These are phyloP conservation scores for Salix suchowensis DNA, from an alignment of 345 rosid species.

Conservation along the genomic window DNA sequence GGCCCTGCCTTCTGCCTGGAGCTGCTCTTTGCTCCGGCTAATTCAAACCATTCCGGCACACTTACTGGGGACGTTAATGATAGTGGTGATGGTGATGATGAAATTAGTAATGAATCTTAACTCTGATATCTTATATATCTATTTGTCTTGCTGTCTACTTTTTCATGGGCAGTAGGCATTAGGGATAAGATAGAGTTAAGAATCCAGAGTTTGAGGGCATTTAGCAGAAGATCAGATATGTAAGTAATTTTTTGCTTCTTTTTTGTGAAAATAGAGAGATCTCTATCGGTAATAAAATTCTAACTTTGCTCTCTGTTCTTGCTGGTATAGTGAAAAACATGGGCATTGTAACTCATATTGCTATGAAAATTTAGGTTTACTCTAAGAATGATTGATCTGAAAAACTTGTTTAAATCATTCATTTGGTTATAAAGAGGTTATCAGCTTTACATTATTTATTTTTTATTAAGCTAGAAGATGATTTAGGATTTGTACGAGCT, in stretches of 20 bases:
- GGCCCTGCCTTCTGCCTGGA: conserved; percentile 84
- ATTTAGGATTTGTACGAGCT: not conserved
- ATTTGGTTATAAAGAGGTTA: no score
- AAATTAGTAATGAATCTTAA: not conserved
- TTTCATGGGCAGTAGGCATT: conserved; percentile 7
- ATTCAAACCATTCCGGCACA: conserved; percentile 25
- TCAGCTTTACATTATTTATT: not conserved
- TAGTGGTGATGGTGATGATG: not conserved
- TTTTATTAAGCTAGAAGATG: not conserved
- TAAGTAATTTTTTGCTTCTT: no score
- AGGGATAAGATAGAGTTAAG: conserved; percentile 13
- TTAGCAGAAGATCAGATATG: not conserved
- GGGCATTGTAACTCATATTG: no score
- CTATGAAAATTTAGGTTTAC: no score
- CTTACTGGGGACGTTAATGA: conserved; percentile 6
- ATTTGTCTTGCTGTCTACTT: conserved; percentile 9
- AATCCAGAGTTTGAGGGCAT: conserved; percentile 1
- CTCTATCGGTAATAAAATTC: no score
- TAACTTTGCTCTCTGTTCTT: not conserved
- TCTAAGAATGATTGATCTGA: no score
- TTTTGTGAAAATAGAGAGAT: not conserved
- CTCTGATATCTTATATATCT: not conserved
- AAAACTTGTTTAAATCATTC: no score
- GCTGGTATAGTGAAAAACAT: no score
- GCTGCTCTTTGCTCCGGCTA: conserved; percentile 74